A percentile compares a stretch with the other conserved stretches of the same genome.
Evolutionary conservation across 164 flowering plant genomes (phyloP).

Genomic region (Macadamia tetraphylla): DNA sequence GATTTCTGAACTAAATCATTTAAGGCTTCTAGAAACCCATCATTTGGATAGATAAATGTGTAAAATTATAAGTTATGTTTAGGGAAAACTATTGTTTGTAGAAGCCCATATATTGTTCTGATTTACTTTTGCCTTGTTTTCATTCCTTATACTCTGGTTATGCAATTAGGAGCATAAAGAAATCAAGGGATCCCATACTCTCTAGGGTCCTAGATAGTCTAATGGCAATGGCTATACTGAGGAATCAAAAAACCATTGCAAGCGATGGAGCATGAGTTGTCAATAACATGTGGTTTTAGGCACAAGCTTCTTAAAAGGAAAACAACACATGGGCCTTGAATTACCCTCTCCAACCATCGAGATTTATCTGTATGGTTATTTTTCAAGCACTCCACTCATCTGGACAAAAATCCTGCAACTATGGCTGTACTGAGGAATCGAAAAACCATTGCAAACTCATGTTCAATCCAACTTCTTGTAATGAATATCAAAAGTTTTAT

Average conservation of each 20-base stretch:
- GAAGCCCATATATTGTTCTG: no score
- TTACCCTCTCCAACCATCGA: conserved; percentile 52
- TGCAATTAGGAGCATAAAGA: no score
- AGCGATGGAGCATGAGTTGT: conserved; percentile 40
- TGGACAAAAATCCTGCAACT: conserved; percentile 25
- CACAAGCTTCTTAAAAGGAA: conserved; percentile 48
- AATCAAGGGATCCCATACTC: conserved; percentile 43
- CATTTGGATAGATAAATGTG: no score
- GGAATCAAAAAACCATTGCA: conserved; percentile 35
- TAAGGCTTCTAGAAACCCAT: no score
- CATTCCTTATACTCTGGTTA: no score
- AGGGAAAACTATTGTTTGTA: no score
- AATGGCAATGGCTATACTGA: conserved; percentile 37
- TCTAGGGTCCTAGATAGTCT: conserved; percentile 60
- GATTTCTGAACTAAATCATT: no score
- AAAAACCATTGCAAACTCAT: conserved; percentile 41
- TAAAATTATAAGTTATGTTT: no score
- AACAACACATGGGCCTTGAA: conserved; percentile 39
- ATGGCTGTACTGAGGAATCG: no score
- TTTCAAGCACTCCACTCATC: conserved; percentile 63
- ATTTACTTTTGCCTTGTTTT: no score
- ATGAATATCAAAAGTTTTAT: no score
- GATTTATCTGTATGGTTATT: conserved; percentile 75
- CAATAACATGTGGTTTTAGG: conserved; percentile 41
- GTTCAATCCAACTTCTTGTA: no score